Percentiles rank a stretch among this genome's conserved stretches.
Conservation (phyloP, 805 yeast genomes). For the Metschnikowia sp. region DNA sequence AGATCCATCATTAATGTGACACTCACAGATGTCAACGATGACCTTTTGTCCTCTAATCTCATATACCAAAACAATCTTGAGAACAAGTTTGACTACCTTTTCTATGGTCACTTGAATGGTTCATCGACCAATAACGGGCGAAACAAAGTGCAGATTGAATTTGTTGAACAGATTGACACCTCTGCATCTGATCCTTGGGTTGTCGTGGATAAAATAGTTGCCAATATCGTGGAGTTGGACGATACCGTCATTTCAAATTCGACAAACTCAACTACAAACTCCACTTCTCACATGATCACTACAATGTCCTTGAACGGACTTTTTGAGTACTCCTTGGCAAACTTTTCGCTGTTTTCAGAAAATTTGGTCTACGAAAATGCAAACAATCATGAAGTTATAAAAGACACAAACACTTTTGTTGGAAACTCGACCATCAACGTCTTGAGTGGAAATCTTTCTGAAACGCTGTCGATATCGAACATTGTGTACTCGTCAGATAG, state of each 20-base stretch:
- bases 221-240: constrained; percentile 48
- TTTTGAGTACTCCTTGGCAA: constrained; percentile 74
- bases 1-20: constrained; percentile 83
- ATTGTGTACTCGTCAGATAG: constrained; percentile 4
- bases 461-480: constrained; percentile 13
- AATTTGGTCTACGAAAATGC: constrained; percentile 21
- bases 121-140: constrained; percentile 26
- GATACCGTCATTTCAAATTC: constrained; percentile 24
- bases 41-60: constrained; percentile 37
- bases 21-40: constrained; percentile 48
- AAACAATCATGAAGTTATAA: constrained; percentile 23
- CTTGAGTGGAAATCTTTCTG: constrained; percentile 28
- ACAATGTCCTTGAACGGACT: constrained; percentile 62
- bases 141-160: constrained; percentile 30
- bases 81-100: constrained; percentile 77
- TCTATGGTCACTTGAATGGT: constrained; percentile 62
- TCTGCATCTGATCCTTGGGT: constrained; percentile 37
- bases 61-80: constrained; percentile 79
- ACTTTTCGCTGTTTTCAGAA: constrained; percentile 46
- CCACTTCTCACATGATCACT: constrained; percentile 12
- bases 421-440: constrained; percentile 40
- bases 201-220: constrained; percentile 69
- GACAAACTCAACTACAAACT: constrained; percentile 16
- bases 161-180: constrained; percentile 20
- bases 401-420: constrained; percentile 32